Evolutionary conservation across 768 basidiomycete genomes (phyloP).

Genomic region (Asterophora lycoperdoides): DNA sequence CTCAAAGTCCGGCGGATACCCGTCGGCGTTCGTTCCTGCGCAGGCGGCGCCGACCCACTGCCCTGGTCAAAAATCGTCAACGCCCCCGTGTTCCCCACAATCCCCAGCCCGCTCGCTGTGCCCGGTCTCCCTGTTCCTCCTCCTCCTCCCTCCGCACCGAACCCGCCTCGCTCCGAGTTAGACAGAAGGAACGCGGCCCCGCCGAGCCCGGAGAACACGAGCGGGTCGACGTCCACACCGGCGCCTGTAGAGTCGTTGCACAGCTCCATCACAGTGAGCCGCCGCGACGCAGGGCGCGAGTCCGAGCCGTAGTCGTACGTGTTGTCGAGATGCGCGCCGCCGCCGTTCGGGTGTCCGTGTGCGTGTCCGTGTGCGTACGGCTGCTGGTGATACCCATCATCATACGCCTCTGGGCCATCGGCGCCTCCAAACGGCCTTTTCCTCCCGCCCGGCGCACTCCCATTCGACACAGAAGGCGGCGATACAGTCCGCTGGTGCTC

Average conservation of each 20-base stretch:
- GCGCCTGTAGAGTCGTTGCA: conserved; percentile 58
- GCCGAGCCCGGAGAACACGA: conserved; percentile 10
- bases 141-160: conserved; percentile 29
- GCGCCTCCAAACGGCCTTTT: too few species aligned
- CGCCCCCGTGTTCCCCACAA: conserved; percentile 44
- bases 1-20: conserved; percentile 4
- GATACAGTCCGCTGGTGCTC: too few species aligned
- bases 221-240: conserved; percentile 1
- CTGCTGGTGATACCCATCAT: conserved; percentile 1
- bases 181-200: conserved; percentile 31
- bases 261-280: conserved; percentile 84
- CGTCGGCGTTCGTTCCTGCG: background rate
- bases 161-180: conserved; percentile 25
- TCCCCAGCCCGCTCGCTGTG: conserved; percentile 36
- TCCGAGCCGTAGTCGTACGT: conserved; percentile 66
- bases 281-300: conserved; percentile 73
- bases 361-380: background rate
- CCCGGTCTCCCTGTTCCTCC: conserved; percentile 24
- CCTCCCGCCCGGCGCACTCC: too few species aligned
- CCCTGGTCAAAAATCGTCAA: conserved; percentile 50
- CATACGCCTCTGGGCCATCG: too few species aligned
- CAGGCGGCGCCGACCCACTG: background rate
- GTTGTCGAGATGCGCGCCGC: background rate
- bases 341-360: background rate
- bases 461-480: too few species aligned